These are phyloP conservation scores for Sesbania bispinosa DNA, from an alignment of 306 rosid genomes.

Conservation along the genomic window DNA sequence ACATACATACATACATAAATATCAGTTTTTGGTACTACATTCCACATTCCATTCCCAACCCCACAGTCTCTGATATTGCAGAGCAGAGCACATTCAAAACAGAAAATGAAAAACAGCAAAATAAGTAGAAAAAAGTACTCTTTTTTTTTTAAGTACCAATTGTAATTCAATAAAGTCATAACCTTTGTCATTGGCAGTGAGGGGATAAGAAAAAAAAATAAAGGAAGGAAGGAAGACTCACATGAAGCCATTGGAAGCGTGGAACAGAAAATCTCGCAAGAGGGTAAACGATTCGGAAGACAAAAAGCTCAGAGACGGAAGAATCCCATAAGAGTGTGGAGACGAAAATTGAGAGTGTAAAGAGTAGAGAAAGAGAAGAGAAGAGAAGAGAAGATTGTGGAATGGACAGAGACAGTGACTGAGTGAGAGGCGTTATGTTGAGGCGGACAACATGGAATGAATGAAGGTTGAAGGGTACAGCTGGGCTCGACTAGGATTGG, in stretches of 20 bases:
- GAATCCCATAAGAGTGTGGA: background rate
- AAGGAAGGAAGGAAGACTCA: conserved; percentile 44
- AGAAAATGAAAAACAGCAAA: background rate
- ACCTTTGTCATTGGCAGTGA: background rate
- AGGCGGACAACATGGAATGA: background rate
- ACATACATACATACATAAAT: too few relatives aligned
- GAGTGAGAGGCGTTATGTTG: too few relatives aligned
- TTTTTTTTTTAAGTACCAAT: background rate
- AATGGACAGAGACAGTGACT: too few relatives aligned
- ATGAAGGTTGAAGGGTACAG: background rate
- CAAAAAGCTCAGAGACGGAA: background rate
- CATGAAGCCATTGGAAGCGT: conserved; percentile 60
- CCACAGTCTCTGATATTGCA: background rate
- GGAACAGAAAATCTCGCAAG: background rate
- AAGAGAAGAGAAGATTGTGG: background rate
- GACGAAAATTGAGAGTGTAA: background rate
- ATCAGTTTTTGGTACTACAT: background rate
- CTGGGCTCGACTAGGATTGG: background rate
- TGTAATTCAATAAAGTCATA: background rate
- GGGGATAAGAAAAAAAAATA: background rate
- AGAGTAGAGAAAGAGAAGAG: background rate
- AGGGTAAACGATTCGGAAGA: background rate
- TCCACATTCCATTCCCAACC: background rate
- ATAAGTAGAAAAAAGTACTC: background rate
- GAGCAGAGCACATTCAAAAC: conserved; percentile 10